Evolutionary conservation across 805 yeast species (phyloP), one percentile per base, ranked within the genome.

Genomic region (Lipomyces anomalus): DNA sequence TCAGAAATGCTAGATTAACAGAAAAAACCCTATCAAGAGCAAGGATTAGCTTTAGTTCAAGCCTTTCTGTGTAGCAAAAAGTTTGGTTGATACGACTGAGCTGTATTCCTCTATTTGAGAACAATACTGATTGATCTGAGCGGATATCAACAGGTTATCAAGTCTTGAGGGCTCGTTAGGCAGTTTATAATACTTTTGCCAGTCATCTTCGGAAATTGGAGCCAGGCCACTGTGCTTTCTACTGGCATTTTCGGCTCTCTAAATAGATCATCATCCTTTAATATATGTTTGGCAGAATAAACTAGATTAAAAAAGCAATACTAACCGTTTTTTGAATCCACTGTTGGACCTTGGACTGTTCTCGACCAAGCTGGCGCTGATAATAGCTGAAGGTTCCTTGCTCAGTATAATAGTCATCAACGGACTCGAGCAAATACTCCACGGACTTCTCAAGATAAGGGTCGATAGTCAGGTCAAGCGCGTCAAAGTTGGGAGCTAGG

Each of bases 331-430:
- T 79, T 59, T 75, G 79, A 61, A 81, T 80, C 89, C 90, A 84
- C 61, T 80, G 85, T 53, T 72, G 70, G 54, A 84, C 73, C 69
- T 81, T 83, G 49, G 78, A 66, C 63, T 73, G 69, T 62, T 84
- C 94, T 62, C 87, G 75, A 39, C 79, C 75, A 48, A 78, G 70
- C 57, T 78, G 81, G 69, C 94, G 79, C 68, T 84, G 92, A 70
- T 77, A 83, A 67, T 81, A 84, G 70, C 83, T 82, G 72, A 82
- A 80, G 67, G 80, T 84, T 56, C 82, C 80, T 63, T 82, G 84
- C 62, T 82, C 88, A 63, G 80, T 80, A 68, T 80, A 81, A 68
- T 78, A 79, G 40, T 82, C 79, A 64, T 84, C 92, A 34, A 84
- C 73, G 42, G 85, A 76, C 50, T 78, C 80, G 61, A 78, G 73